Evolutionary conservation across 306 rosid genomes (phyloP), one percentile per base, ranked within the genome.

Genomic region (Vigna reflexopilosa): DNA sequence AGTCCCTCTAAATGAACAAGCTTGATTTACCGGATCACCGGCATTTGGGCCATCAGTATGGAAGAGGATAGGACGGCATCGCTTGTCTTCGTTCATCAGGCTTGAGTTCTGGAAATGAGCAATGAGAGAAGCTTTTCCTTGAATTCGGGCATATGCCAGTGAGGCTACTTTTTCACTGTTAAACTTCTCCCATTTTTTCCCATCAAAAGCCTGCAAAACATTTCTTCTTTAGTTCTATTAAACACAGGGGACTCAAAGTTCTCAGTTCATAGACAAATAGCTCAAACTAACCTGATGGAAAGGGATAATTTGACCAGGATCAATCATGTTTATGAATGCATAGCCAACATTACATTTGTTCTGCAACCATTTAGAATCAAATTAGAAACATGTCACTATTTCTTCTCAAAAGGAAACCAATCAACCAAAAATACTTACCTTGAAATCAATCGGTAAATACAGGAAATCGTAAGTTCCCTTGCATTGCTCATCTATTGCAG

Each of bases 301-400:
- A 38, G 95, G 90, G 75, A 88, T 55, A 54, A 90, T 90, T 83
- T 90, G 92, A 24, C 75, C 71, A 56, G 95, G 89, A 83, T 90
- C 91, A 44, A 72, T 76, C 95, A 88, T 90, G 70, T 90, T 90
- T 85, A 90, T 90, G 88, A 90, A 90, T 5, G 95, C 95, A 75
- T 90, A 90, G 51, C 95, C 95, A 85, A 90, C 95, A 74, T 90
- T 90, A 80, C 95, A 90, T 86, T 90, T 90, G 89, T 90, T 90
- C 95, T 90, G 90, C 73, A 80, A 65, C 36, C 22, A 62, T 52
- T 55, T 12, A 70, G 64, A 51, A 26, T 77, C 45, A 61, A 52
- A 51, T 80, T 32, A 81, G 84, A 79, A 72, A 56, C 64, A 76
- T 12, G 24, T 22, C 5, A 17, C 24, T 30, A 9, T 54, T 30